Base-by-base conservation (phyloP, 306 rosid species). In the Gillenia trifoliata region DNA sequence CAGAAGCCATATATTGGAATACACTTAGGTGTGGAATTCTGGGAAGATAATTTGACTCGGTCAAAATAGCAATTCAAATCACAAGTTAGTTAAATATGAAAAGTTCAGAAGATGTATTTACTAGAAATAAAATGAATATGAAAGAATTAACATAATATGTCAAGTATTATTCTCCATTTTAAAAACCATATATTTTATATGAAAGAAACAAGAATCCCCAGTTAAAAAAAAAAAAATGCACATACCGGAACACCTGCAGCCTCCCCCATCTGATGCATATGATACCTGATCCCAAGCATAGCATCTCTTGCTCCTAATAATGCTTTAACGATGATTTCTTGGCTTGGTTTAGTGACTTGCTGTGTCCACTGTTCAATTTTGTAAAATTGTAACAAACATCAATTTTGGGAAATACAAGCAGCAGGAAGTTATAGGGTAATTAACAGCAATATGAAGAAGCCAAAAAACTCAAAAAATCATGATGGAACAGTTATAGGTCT, bases 211-310 rank as follows among this genome's bases (percentile, higher is more conserved):
- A 62, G 75, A 65, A 64, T 69, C 67, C 71, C 70, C 72, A 68
- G 43, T 28, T 28, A 68, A 72, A 72, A 65, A 29, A 68, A 72
- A 72, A 65, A 29, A 36, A 75, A 70, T 59, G 75, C 59, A 85
- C 90, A 81, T 84, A 94, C 97, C 75, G 99, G 99, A 83, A 94
- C 95, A 66, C 95, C 99, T 41, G 97, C 90, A 68, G 97, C 97
- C 79, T 87, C 89, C 2, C 99, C 99, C 97, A 91, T 90, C 54
- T 55, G 80, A 77, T 86, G 91, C 97, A 94, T 88, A 62, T 79
- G 90, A 86, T 81, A 68, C 84, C 97, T 84, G 82, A 94, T 89
- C 78, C 78, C 81, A 71, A 85, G 86, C 93, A 92, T 88, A n/a
- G 97, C 92, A 28, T 92, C 91, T 87, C 85, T 92, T 54, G 97